Conservation (phyloP, 495 filamentous ascomycete species). For the Cercophora samala region DNA sequence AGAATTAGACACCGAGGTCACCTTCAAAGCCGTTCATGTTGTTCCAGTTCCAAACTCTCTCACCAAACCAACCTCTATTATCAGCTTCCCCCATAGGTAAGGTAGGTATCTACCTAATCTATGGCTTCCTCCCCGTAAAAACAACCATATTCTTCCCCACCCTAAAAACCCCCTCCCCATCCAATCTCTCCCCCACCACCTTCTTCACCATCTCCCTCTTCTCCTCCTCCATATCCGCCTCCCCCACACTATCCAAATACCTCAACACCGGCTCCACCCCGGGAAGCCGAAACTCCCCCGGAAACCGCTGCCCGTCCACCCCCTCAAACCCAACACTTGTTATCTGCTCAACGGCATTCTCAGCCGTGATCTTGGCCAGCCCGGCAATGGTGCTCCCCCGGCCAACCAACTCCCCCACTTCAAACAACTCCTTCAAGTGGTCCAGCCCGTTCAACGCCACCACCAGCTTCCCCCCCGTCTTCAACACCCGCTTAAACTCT, state of each 20-base stretch:
- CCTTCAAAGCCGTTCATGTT: too few relatives aligned
- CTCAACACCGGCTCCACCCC: conserved; percentile 11
- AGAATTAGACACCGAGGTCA: too few relatives aligned
- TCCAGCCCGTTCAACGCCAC: conserved; percentile 14
- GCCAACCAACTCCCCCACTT: conserved; percentile 4
- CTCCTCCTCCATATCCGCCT: conserved; percentile 38
- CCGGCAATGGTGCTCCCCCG: conserved; percentile 8
- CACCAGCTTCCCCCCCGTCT: conserved; percentile 2
- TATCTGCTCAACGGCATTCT: conserved; percentile 7
- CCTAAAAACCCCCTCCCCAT: not conserved
- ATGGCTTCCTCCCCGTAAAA: not conserved
- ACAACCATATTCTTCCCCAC: conserved; percentile 6
- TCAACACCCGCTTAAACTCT: conserved; percentile 9
- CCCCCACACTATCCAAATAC: conserved; percentile 23
- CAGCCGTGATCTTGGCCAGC: conserved; percentile 10
- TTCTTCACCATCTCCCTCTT: not conserved
- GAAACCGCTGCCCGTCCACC: not conserved
- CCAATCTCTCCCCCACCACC: not conserved
- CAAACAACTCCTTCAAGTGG: conserved; percentile 10
- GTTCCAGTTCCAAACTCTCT: too few relatives aligned
- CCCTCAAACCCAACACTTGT: not conserved
- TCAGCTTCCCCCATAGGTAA: too few relatives aligned
- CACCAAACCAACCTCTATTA: too few relatives aligned
- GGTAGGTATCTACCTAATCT: not conserved
- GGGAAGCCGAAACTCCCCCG: conserved; percentile 10